phyloP scores from a whole-genome alignment of 2,329 filamentous ascomycete genomes.

The Claviceps fusiformis region DNA sequence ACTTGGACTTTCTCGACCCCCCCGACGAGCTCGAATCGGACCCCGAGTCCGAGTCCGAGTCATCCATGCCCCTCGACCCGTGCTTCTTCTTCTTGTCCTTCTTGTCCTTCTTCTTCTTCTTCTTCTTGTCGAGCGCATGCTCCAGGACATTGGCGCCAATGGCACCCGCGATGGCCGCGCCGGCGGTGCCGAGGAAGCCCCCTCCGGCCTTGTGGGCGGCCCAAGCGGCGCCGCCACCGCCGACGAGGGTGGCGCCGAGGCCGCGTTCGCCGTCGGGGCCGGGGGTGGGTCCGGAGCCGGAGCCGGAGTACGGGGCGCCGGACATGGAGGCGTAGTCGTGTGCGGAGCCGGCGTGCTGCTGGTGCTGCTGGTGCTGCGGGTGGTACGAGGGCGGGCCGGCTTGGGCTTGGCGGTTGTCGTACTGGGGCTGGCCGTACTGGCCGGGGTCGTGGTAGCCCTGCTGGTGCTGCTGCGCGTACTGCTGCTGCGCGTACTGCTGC shows the following conservation, averaged over 20 bases:
- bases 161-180: constrained; percentile 36
- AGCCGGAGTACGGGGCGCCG: not conserved
- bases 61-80: constrained; percentile 5
- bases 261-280: constrained; percentile 35
- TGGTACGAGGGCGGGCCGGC: not conserved
- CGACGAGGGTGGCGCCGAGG: constrained; percentile 40
- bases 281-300: not conserved
- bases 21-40: too few species aligned
- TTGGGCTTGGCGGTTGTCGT: not conserved
- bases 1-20: too few species aligned
- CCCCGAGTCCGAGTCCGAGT: constrained; percentile 16
- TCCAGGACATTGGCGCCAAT: constrained; percentile 41
- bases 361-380: constrained; percentile 11
- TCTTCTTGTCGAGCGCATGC: too few species aligned
- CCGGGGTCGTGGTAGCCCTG: not conserved
- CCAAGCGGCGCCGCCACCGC: constrained; percentile 39
- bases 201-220: constrained; percentile 40
- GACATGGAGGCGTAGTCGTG: not conserved
- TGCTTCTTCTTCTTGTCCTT: too few species aligned
- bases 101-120: too few species aligned
- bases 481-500: constrained; percentile 2
- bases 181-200: constrained; percentile 36
- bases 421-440: constrained; percentile 2
- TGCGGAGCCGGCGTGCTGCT: not conserved
- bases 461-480: constrained; percentile 6